Evolutionary conservation across 768 basidiomycete species (phyloP).

Genomic region (Piloderma croceum): DNA sequence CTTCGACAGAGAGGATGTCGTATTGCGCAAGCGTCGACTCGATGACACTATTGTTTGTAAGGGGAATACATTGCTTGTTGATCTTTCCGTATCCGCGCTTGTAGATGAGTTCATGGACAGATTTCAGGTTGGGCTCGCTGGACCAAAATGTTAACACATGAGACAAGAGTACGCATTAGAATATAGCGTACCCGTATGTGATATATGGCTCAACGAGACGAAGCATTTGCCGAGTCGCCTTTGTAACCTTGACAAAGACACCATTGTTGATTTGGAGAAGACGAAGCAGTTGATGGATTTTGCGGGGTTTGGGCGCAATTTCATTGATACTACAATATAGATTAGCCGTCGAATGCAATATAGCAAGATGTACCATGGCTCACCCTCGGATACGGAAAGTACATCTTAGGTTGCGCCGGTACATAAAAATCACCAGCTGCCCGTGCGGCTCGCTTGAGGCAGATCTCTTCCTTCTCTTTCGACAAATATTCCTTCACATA

Average conservation of each 20-base stretch:
- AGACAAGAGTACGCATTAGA: too few relatives aligned
- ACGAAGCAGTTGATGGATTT: constrained; percentile 99
- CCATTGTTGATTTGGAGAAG: too few relatives aligned
- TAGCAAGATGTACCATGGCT: constrained; percentile 26
- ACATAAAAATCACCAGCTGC: too few relatives aligned
- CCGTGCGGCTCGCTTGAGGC: constrained; percentile 89
- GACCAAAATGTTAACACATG: too few relatives aligned
- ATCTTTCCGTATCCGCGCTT: constrained; percentile 99
- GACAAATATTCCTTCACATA: constrained; percentile 95
- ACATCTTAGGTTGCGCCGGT: constrained; percentile 92
- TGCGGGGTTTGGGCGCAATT: constrained; percentile 99
- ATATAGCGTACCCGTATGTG: constrained; percentile 76
- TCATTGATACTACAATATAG: constrained; percentile 56
- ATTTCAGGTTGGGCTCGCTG: too few relatives aligned
- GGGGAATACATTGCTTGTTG: too few relatives aligned
- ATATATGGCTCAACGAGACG: too few relatives aligned
- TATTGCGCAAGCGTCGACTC: too few relatives aligned
- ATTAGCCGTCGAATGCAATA: constrained; percentile 7
- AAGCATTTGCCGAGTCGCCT: too few relatives aligned
- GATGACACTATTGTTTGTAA: too few relatives aligned
- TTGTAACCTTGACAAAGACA: too few relatives aligned
- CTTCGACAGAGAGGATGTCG: too few relatives aligned
- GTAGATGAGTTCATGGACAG: constrained; percentile 94
- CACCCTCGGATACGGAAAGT: constrained; percentile 96
- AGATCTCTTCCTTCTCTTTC: constrained; percentile 94